Evolutionary conservation across 106 monocot species (phyloP).

Genomic region (Chionographis japonica): DNA sequence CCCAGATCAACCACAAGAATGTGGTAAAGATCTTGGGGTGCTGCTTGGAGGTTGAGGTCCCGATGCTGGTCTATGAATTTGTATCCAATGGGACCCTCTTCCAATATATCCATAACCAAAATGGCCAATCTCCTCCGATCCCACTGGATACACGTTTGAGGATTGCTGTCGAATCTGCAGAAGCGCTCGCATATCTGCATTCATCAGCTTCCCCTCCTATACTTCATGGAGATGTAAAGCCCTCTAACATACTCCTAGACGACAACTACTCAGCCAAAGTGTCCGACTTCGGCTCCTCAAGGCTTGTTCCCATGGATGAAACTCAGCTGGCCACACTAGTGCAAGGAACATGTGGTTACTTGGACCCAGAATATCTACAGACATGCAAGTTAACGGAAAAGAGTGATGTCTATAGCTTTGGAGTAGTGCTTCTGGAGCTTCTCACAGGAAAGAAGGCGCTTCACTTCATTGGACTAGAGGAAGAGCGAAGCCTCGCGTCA

Average conservation of each 20-base stretch:
- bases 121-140: too few relatives aligned
- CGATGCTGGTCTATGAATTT: conserved; percentile 3
- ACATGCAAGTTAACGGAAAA: too few relatives aligned
- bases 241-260: too few relatives aligned
- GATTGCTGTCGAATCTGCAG: too few relatives aligned
- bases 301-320: too few relatives aligned
- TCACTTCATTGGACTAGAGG: not conserved
- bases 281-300: too few relatives aligned
- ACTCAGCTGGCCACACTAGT: too few relatives aligned
- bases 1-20: conserved; percentile 9
- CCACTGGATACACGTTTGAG: too few relatives aligned
- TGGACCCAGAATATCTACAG: too few relatives aligned
- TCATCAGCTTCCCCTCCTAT: not conserved
- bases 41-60: conserved; percentile 3
- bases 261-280: too few relatives aligned
- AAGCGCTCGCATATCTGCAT: too few relatives aligned
- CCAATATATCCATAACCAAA: not conserved
- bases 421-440: not conserved
- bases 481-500: not conserved
- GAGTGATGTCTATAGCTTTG: not conserved
- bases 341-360: too few relatives aligned
- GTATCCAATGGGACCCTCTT: not conserved
- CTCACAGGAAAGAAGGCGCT: not conserved
- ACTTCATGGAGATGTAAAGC: not conserved
- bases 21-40: conserved; percentile 10